phyloP scores from a whole-genome alignment of 257 asterid species.

The Gynochthodes officinalis region DNA sequence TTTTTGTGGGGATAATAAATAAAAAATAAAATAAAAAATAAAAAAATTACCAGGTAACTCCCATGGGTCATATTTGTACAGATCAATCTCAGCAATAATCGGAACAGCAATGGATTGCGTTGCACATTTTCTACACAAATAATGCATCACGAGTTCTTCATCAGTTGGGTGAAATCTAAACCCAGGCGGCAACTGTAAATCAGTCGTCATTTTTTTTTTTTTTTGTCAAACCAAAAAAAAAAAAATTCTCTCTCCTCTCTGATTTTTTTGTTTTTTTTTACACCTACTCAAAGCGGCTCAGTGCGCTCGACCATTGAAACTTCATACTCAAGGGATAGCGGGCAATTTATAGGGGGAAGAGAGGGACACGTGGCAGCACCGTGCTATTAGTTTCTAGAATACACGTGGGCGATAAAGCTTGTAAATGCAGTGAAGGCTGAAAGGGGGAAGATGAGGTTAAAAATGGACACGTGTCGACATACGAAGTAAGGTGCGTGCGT shows the following conservation, averaged over 20 bases:
- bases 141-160: conserved; percentile 88
- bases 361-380: conserved; percentile 45
- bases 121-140: conserved; percentile 66
- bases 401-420: conserved; percentile 27
- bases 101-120: conserved; percentile 62
- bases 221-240: neutral
- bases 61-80: conserved; percentile 85
- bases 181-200: conserved; percentile 76
- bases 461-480: conserved; percentile 15
- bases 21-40: neutral
- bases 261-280: neutral
- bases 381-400: conserved; percentile 38
- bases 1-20: neutral
- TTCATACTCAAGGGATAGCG: conserved; percentile 39
- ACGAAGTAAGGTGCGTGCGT: conserved; percentile 12
- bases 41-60: conserved; percentile 60
- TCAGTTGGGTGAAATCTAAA: conserved; percentile 91
- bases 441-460: neutral
- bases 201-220: conserved; percentile 33
- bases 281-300: no score
- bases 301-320: conserved; percentile 52
- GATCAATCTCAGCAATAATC: conserved; percentile 77
- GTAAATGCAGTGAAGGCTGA: neutral
- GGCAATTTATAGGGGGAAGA: conserved; percentile 39
- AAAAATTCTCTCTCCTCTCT: neutral